Percentiles rank a stretch among this genome's conserved stretches.
phyloP scores from a whole-genome alignment of 2,329 filamentous ascomycete species.

The Scolecobasidium constrictum region DNA sequence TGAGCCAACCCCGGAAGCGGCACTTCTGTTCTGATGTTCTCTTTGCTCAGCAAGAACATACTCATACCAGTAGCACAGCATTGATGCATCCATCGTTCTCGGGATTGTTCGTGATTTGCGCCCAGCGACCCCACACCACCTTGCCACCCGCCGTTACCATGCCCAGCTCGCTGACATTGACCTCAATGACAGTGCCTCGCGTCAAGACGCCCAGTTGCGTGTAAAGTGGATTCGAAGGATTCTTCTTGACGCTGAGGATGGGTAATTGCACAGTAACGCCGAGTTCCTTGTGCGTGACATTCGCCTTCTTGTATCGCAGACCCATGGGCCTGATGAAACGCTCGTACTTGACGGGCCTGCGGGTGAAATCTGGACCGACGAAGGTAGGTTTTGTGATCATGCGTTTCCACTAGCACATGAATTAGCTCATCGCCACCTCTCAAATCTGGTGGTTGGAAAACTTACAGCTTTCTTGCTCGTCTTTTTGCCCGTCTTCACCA shows the following conservation, averaged over 20 bases:
- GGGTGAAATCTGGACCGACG: conserved; percentile 82
- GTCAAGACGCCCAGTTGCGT: conserved; percentile 86
- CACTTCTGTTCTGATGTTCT: no score
- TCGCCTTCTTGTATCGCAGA: conserved; percentile 67
- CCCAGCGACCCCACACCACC: conserved; percentile 83
- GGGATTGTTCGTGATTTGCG: conserved; percentile 51
- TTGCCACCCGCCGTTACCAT: conserved; percentile 86
- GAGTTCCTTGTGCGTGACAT: conserved; percentile 60
- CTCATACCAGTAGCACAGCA: conserved; percentile 20
- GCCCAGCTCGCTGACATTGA: conserved; percentile 87
- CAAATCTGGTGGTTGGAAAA: conserved; percentile 18
- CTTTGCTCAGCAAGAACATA: no score
- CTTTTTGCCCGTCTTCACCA: conserved; percentile 94
- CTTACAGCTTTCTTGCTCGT: conserved; percentile 58
- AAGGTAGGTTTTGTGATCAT: conserved; percentile 79
- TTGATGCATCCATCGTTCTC: conserved; percentile 55
- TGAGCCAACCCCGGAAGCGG: no score
- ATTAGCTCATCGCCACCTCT: no score
- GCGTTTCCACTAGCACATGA: conserved; percentile 58
- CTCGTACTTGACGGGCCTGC: conserved; percentile 70
- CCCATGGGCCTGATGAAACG: conserved; percentile 64
- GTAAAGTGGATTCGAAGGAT: conserved; percentile 80
- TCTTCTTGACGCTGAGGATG: conserved; percentile 61
- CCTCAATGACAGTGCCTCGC: conserved; percentile 44
- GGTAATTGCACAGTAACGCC: conserved; percentile 76